Percentiles rank a stretch among this genome's conserved stretches.
Conservation (phyloP, 306 rosid species). For the Rubus parviflorus region DNA sequence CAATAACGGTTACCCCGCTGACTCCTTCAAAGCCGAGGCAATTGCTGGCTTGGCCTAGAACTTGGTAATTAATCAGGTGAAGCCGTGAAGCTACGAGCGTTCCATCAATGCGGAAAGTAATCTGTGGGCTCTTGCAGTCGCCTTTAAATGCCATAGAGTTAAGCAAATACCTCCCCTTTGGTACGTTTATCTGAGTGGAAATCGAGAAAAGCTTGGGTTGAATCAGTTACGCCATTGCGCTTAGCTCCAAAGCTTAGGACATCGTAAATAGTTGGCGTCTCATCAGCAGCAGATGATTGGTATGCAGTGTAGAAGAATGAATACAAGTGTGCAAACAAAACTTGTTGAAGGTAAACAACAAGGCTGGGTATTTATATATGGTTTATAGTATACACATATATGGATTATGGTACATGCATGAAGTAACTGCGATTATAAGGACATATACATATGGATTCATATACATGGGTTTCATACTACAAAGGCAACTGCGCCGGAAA, state of each 20-base stretch:
- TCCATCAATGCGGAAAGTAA: too few species aligned
- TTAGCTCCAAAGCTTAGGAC: slow-evolving; percentile 49
- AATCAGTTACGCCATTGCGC: slow-evolving; percentile 36
- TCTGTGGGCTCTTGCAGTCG: background rate
- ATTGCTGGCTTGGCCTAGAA: background rate
- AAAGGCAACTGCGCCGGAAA: too few species aligned
- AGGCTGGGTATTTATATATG: background rate
- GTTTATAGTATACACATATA: too few species aligned
- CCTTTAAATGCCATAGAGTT: background rate
- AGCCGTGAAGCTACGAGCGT: too few species aligned
- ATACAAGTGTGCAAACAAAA: background rate
- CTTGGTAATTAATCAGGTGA: too few species aligned
- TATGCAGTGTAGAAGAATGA: background rate
- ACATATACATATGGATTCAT: too few species aligned
- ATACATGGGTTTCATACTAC: too few species aligned
- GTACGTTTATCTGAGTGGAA: slow-evolving; percentile 24
- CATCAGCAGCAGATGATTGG: background rate
- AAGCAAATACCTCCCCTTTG: background rate
- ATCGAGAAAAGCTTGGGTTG: slow-evolving; percentile 33
- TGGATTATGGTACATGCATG: too few species aligned
- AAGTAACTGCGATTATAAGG: too few species aligned
- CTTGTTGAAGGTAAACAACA: background rate
- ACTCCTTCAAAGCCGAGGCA: background rate
- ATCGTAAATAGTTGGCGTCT: slow-evolving; percentile 19
- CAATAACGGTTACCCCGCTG: background rate